These are phyloP conservation scores for Entophlyctis helioformis DNA, from an alignment of 192 early-diverging fungal species.

Conservation along the genomic window DNA sequence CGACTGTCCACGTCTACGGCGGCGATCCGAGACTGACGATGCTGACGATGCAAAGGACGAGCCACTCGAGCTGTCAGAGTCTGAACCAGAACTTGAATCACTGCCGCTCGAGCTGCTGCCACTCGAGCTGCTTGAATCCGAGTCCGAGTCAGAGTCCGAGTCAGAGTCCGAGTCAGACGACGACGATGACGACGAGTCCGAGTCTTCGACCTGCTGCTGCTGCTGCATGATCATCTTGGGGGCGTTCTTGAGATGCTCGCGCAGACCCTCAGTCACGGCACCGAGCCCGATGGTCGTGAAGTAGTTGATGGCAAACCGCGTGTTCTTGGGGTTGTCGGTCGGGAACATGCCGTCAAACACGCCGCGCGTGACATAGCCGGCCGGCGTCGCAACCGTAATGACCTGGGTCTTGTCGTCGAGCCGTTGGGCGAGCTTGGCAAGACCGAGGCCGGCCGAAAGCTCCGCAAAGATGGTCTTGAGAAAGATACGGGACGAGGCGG, in stretches of 20 bases:
- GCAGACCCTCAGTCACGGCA: slow-evolving; percentile 82
- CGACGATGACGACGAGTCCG: slow-evolving; percentile 2
- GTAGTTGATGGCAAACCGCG: slow-evolving; percentile 96
- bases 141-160: slow-evolving; percentile 22
- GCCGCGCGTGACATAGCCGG: slow-evolving; percentile 32
- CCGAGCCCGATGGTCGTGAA: slow-evolving; percentile 90
- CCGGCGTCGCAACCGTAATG: slow-evolving; percentile 25
- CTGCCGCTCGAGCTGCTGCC: too few species aligned
- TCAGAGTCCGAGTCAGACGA: slow-evolving; percentile 6
- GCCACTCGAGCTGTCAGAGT: too few species aligned
- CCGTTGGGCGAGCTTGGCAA: slow-evolving; percentile 58
- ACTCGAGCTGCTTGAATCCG: slow-evolving; percentile 3
- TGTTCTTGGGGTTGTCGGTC: slow-evolving; percentile 72
- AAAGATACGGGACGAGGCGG: slow-evolving; percentile 92
- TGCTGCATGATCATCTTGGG: slow-evolving; percentile 60
- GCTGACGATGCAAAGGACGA: too few species aligned
- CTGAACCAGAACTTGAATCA: too few species aligned
- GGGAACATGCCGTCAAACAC: slow-evolving; percentile 84
- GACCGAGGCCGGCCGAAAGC: slow-evolving; percentile 67
- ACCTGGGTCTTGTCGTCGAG: slow-evolving; percentile 56
- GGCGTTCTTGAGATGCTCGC: slow-evolving; percentile 68
- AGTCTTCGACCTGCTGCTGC: slow-evolving; percentile 29
- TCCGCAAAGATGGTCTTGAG: slow-evolving; percentile 92
- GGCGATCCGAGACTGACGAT: too few species aligned
- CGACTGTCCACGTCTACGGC: too few species aligned